Evolutionary conservation across 768 basidiomycete genomes (phyloP), one percentile per base, ranked within the genome.

Genomic region (Naganishia vishniacii): DNA sequence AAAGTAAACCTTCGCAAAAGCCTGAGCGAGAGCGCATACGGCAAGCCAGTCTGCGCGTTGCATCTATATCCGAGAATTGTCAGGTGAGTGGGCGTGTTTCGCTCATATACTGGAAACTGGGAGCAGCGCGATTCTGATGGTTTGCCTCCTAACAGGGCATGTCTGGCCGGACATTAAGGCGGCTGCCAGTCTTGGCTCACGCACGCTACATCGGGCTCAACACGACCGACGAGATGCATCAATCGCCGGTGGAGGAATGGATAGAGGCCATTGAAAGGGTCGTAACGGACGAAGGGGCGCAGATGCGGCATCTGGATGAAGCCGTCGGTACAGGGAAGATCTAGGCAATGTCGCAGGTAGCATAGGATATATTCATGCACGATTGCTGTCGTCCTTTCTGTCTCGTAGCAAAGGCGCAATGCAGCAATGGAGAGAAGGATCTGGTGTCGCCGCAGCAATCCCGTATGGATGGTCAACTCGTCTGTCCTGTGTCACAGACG

Each of bases 111-210:
- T n/a, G n/a, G n/a, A n/a, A n/a, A n/a, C n/a, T n/a, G n/a, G n/a
- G n/a, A n/a, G n/a, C n/a, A n/a, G n/a, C n/a, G n/a, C n/a, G n/a
- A n/a, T n/a, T n/a, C n/a, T n/a, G n/a, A n/a, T n/a, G n/a, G n/a
- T n/a, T n/a, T n/a, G n/a, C n/a, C n/a, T n/a, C n/a, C n/a, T n/a
- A n/a, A n/a, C n/a, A 91, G 74, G 83, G 83, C n/a, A 85, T 98
- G 82, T 95, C 93, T 16, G 95, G 95, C 15, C 86, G 95, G 37
- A 86, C 89, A 0, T 82, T 99, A 13, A 85, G 95, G 13, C 85
- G 92, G 7, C 81, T 99, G n/a, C 95, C 95, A 3, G 91, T 98
- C 48, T 83, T 98, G 20, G 90, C 93, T 1, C 84, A 95, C 48
- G 90, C 94, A 4, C 82, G 84, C 8, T 86, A 91, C 73, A 85